Conservation (phyloP, 2,329 filamentous ascomycete species). For the Zasmidium cellare region DNA sequence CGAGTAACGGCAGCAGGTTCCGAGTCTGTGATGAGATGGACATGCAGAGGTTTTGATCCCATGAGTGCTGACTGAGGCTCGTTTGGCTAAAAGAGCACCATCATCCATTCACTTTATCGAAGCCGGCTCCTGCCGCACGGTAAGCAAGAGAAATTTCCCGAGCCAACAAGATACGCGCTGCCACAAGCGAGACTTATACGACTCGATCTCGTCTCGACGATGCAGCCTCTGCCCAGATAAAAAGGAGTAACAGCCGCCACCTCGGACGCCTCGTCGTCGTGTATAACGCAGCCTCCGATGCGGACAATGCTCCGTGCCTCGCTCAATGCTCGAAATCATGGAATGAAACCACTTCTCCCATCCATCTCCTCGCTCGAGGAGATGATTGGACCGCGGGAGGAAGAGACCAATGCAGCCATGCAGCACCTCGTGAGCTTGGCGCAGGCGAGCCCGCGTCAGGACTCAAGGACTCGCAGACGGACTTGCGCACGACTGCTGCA, state of each 20-base stretch:
- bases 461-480: slow-evolving; percentile 1
- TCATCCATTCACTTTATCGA: neutral
- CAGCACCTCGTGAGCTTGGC: slow-evolving; percentile 2
- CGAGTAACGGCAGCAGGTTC: neutral
- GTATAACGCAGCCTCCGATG: neutral
- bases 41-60: too few species aligned
- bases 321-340: neutral
- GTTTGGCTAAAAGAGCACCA: neutral
- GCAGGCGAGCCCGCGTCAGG: neutral
- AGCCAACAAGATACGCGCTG: neutral
- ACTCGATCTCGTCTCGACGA: neutral
- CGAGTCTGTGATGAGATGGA: neutral
- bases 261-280: neutral
- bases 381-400: slow-evolving; percentile 4
- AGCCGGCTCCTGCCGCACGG: neutral
- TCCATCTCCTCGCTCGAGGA: neutral
- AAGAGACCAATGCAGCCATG: slow-evolving; percentile 1
- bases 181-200: neutral
- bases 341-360: neutral
- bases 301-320: neutral
- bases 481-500: slow-evolving; percentile 6
- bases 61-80: neutral
- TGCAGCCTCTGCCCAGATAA: neutral
- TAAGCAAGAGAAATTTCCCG: neutral
- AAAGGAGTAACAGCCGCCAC: neutral